A percentile compares a stretch with the other conserved stretches of the same genome.
Conservation (phyloP, 805 yeast genomes). For the Zygosaccharomyces kombuchaensis region DNA sequence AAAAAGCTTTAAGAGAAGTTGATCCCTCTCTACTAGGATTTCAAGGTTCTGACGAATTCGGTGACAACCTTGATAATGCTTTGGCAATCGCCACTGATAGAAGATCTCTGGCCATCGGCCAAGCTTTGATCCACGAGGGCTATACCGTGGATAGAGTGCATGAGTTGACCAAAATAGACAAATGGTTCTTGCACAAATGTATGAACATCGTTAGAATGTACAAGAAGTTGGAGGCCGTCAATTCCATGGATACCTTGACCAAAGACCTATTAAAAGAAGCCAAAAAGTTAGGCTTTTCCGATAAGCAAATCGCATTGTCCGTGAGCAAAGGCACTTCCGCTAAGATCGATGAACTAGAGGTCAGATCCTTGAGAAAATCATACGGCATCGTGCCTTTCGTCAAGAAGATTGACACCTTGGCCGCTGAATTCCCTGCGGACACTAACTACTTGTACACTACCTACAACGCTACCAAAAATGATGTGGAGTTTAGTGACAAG, state of each 20-base stretch:
- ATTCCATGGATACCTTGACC: conserved; percentile 55
- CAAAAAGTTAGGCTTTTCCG: conserved; percentile 92
- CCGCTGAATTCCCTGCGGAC: conserved; percentile 98
- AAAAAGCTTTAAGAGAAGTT: conserved; percentile 94
- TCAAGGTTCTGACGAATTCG: conserved; percentile 73
- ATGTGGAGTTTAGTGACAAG: conserved; percentile 78
- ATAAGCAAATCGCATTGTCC: conserved; percentile 81
- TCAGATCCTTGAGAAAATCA: conserved; percentile 75
- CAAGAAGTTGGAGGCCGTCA: conserved; percentile 65
- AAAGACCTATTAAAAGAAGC: conserved; percentile 71
- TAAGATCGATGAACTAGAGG: conserved; percentile 61
- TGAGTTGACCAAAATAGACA: conserved; percentile 87
- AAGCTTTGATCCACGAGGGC: conserved; percentile 87
- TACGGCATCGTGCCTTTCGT: conserved; percentile 86
- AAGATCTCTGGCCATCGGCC: conserved; percentile 97
- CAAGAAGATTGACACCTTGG: conserved; percentile 93
- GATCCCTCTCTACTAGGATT: conserved; percentile 88
- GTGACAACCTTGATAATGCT: conserved; percentile 71
- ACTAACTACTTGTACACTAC: conserved; percentile 96
- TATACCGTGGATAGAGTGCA: conserved; percentile 91
- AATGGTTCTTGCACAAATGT: conserved; percentile 91
- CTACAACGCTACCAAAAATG: conserved; percentile 84
- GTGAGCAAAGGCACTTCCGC: conserved; percentile 46
- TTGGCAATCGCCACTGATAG: conserved; percentile 88
- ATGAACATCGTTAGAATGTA: conserved; percentile 90